Evolutionary conservation across 495 filamentous ascomycete genomes (phyloP), one percentile per base, ranked within the genome.

Genomic region (Talaromyces thailandensis): DNA sequence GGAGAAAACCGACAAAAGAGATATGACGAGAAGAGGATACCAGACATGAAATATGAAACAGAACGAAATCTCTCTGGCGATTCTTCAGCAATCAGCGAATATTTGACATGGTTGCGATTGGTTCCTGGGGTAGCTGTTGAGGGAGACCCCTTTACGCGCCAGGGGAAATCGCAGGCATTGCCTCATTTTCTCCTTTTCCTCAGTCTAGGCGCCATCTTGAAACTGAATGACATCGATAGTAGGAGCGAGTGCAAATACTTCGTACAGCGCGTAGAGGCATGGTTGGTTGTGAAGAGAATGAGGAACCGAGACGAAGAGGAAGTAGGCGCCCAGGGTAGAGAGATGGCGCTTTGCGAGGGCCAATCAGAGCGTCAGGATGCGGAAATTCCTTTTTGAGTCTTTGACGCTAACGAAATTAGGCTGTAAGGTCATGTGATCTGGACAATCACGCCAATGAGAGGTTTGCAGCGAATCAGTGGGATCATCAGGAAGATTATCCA

Each of bases 181-280:
- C 60, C 37, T 43, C 37, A 43, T 55, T 55, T 23, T 26, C 12
- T 26, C 23, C 26, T 26, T 55, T 55, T 55, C 14, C 23, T 55
- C 26, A 14, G 48, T 67, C 64, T 72, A 73, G 62, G 75, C 75
- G 75, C 75, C 59, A 62, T 65, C 45, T 51, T 77, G 72, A 78
- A 75, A 77, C 73, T 51, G 65, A 32, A 65, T 66, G 66, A 69
- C 56, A 66, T 70, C 24, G 56, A n/a, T 25, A 32, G 28, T 40
- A 55, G 37, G 55, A 12, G n/a, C 51, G 40, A 29, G 16, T 55
- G 45, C 55, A 56, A 56, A 50, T 14, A 35, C 21, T 6, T 28
- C 56, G 56, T 24, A 29, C 63, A 66, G 66, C 65, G 69, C 28
- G 43, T 24, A 26, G 59, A 31, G 59, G 18, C 6, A 24, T 65